Evolutionary conservation across 495 filamentous ascomycete genomes (phyloP).

Genomic region (Trichoderma erinaceum): DNA sequence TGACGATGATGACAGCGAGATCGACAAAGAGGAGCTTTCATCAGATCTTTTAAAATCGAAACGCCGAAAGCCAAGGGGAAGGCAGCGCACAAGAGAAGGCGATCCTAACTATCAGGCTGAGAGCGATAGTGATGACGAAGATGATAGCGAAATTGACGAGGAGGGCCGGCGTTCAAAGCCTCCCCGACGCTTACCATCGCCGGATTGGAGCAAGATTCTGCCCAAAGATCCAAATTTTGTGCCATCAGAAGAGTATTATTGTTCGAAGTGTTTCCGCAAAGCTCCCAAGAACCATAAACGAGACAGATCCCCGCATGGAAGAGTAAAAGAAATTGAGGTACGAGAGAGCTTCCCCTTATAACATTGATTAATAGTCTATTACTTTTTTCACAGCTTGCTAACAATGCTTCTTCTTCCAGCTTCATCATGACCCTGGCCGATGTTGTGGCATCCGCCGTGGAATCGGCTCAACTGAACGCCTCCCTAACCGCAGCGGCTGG

Average conservation of each 20-base stretch:
- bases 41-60: not conserved
- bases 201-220: not conserved
- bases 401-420: not conserved
- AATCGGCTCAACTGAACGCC: not conserved
- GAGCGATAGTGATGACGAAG: not conserved
- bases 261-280: conserved; percentile 5
- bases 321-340: not conserved
- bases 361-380: no score
- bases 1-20: not conserved
- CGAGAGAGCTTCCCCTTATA: not conserved
- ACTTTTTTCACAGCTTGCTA: not conserved
- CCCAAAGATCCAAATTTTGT: not conserved
- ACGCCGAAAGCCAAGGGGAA: not conserved
- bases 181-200: not conserved
- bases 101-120: not conserved
- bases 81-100: not conserved
- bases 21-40: not conserved
- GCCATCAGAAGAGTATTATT: not conserved
- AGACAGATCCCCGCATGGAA: not conserved
- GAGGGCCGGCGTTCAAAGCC: not conserved
- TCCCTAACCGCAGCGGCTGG: conserved; percentile 11
- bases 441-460: conserved; percentile 7
- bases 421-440: not conserved
- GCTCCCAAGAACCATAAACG: conserved; percentile 1
- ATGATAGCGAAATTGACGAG: not conserved